Base-by-base conservation (phyloP, 345 rosid species). In the Pseudoturritis turrita region DNA sequence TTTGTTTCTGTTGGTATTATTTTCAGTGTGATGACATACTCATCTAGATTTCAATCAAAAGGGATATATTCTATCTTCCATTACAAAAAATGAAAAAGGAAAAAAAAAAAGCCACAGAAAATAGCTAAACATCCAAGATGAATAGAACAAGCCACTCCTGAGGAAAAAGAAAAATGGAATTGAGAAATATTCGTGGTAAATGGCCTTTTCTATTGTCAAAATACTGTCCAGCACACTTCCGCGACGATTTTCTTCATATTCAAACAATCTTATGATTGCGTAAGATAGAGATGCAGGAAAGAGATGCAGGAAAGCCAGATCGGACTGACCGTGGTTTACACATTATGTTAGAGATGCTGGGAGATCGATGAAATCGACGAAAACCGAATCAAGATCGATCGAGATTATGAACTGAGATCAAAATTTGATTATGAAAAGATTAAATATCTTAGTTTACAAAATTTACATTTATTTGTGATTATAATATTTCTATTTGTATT, bases 201-300 rank as follows among this genome's bases (percentile, higher is more conserved):
- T 25, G 59, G 22, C n/a, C 25, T 59, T 47, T 47, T 70, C 31
- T 47, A 7, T 49, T 47, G 11, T 17, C 46, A 58, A 53, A 23
- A 47, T 7, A 70, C 56, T 22, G 41, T 17, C 15, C 22, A 46
- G 10, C 28, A 36, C 51, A 6, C 52, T n/a, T 18, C 50, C 49
- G 65, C 73, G 37, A 25, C 39, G 28, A 58, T 35, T 70, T 70
- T 68, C 44, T 59, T 70, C 66, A 37, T 58, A 46, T 33, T 1
- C n/a, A 46, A 7, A 19, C 17, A 36, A 22, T 3, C 15, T 50
- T 6, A 13, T 62, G 17, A 29, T 9, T 36, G 44, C 14, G 14
- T 33, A n/a, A n/a, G n/a, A n/a, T n/a, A n/a, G n/a, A n/a, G n/a
- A n/a, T n/a, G n/a, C n/a, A n/a, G n/a, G n/a, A n/a, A n/a, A n/a